A percentile compares a stretch with the other conserved stretches of the same genome.
Conservation (phyloP, 352 stramenopile species). For the Stramenopiles sp. region DNA sequence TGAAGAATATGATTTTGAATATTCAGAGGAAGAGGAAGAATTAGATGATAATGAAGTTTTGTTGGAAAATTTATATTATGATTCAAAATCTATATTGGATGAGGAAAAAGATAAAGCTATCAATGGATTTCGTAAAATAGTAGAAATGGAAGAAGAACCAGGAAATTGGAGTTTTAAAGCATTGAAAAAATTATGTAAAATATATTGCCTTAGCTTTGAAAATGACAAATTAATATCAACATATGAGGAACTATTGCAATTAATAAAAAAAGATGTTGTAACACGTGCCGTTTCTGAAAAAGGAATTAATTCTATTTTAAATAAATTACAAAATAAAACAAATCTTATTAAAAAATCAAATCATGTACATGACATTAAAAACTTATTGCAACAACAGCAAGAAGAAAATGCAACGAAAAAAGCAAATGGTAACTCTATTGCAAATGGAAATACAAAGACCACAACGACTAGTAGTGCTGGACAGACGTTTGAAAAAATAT, state of each 20-base stretch:
- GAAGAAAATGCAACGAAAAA: conserved; percentile 31
- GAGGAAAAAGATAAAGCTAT: neutral
- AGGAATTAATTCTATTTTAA: conserved; percentile 79
- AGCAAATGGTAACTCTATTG: conserved; percentile 55
- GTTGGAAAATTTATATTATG: neutral
- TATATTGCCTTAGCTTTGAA: conserved; percentile 49
- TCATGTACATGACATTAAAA: neutral
- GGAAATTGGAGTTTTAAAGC: conserved; percentile 67
- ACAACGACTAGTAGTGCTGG: conserved; percentile 37
- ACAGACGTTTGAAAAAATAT: conserved; percentile 29
- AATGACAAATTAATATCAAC: conserved; percentile 42
- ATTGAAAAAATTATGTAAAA: conserved; percentile 79
- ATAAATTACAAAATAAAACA: conserved; percentile 67
- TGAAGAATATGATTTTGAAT: neutral
- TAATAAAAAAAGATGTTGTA: conserved; percentile 57
- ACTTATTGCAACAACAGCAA: conserved; percentile 16
- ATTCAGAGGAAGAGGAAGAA: neutral
- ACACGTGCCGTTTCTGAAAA: conserved; percentile 80
- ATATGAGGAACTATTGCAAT: conserved; percentile 65
- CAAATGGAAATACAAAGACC: conserved; percentile 51
- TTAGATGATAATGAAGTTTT: neutral
- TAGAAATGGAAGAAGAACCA: neutral
- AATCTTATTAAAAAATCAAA: conserved; percentile 10
- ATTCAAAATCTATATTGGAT: neutral
- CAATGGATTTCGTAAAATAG: neutral